These are phyloP conservation scores for Pythium apleroticum DNA, from an alignment of 352 stramenopile genomes.

Conservation along the genomic window DNA sequence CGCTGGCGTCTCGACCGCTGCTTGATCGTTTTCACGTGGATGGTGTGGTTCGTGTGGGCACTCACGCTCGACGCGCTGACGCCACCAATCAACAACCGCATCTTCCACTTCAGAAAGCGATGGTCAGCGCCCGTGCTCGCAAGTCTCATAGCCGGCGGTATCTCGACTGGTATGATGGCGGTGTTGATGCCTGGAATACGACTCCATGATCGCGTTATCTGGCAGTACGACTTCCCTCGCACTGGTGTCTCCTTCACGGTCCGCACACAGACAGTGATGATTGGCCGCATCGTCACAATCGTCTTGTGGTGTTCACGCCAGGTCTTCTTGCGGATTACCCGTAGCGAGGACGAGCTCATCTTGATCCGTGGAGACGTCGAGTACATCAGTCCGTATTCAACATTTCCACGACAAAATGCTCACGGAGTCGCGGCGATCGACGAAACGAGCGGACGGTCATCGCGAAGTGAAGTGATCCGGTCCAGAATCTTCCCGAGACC, in stretches of 20 bases:
- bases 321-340: neutral
- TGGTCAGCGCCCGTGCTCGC: constrained; percentile 2
- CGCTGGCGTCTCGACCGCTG: constrained; percentile 2
- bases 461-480: neutral
- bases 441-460: neutral
- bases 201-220: constrained; percentile 1
- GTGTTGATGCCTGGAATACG: neutral
- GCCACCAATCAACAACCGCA: constrained; percentile 1
- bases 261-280: constrained; percentile 8
- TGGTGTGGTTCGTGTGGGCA: constrained; percentile 17
- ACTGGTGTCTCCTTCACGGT: neutral
- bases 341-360: neutral
- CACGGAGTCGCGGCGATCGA: neutral
- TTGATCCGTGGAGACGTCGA: constrained; percentile 1
- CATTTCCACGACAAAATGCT: neutral
- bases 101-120: constrained; percentile 8
- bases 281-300: constrained; percentile 9
- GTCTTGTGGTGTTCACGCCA: constrained; percentile 7
- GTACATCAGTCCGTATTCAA: constrained; percentile 2
- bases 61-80: constrained; percentile 15
- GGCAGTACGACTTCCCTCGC: neutral
- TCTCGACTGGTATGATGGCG: neutral
- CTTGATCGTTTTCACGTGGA: constrained; percentile 2
- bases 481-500: neutral
- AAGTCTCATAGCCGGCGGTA: neutral